Base-by-base conservation (phyloP, 345 rosid species). In the Moricandia moricandioides region DNA sequence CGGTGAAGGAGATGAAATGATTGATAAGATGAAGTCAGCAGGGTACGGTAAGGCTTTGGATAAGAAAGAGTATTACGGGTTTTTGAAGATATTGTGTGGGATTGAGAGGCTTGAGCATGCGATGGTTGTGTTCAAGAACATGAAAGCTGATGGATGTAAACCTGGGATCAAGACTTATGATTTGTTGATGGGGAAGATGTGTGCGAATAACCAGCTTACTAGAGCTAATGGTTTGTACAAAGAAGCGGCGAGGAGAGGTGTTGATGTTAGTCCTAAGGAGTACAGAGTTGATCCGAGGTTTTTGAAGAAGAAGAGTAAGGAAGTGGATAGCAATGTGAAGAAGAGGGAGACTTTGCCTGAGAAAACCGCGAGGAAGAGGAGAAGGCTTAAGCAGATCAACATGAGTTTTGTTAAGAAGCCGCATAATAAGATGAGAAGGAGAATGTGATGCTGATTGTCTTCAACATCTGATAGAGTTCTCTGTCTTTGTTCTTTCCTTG, bases 51-150 rank as follows among this genome's bases (percentile, higher is more conserved):
- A 84, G 73, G 26, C 65, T 43, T 86, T 95, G 72, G 88, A 73
- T 75, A 86, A 65, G 81, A 89, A 87, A 45, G 90, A 83, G 8
- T 90, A 88, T 75, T 95, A 90, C 24, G 87, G 86, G 21, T 86
- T 90, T 77, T 40, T 95, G 80, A 90, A 86, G 81, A 85, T 90
- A 65, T 73, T 95, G 79, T 90, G 97, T 69, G 99, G 99, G 55
- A 87, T 95, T 76, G 97, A 95, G 89, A 90, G 99, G 87, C 67
- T 90, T 83, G 96, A 95, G 76, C 99, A 95, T 69, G 97, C 96
- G 1, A 82, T 92, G 92, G 80, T 61, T 64, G 88, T 95, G 71
- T 95, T 90, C 64, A 82, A 85, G 82, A 90, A 72, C 82, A 92
- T 95, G 97, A 95, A 95, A 80, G 86, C 79, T 0, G 88, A 84